Percentiles rank a stretch among this genome's conserved stretches.
phyloP scores from a whole-genome alignment of 2,329 filamentous ascomycete species.

The Fusarium sulawesiense region DNA sequence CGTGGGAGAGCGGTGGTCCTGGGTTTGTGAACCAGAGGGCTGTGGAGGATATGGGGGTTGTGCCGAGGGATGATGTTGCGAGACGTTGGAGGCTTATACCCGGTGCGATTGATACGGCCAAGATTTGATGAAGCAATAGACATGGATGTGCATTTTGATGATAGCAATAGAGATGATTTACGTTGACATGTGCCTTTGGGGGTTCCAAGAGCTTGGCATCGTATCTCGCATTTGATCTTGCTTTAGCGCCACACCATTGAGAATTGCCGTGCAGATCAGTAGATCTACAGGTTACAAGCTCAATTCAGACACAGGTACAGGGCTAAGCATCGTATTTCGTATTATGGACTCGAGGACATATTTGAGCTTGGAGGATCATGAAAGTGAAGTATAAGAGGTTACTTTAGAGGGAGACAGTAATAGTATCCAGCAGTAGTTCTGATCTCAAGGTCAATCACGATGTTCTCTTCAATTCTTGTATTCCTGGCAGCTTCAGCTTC shows the following conservation, averaged over 20 bases:
- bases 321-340: conserved; percentile 3
- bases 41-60: conserved; percentile 40
- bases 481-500: not conserved
- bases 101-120: conserved; percentile 38
- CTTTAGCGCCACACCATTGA: conserved; percentile 18
- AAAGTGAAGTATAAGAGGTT: conserved; percentile 3
- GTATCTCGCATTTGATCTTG: conserved; percentile 31
- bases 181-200: no score
- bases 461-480: accelerated
- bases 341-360: conserved; percentile 9
- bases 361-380: no score
- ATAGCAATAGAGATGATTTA: no score
- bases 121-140: conserved; percentile 39
- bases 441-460: conserved; percentile 7
- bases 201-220: conserved; percentile 4
- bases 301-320: not conserved
- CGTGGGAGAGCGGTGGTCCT: conserved; percentile 70
- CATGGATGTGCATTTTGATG: no score
- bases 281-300: not conserved
- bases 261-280: conserved; percentile 27
- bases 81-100: conserved; percentile 45
- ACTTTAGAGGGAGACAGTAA: not conserved
- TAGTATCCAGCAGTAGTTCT: accelerated
- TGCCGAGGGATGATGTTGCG: conserved; percentile 48
- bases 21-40: conserved; percentile 55